phyloP scores from a whole-genome alignment of 1,284 basidiomycete species.

The Ustilago trichophora region DNA sequence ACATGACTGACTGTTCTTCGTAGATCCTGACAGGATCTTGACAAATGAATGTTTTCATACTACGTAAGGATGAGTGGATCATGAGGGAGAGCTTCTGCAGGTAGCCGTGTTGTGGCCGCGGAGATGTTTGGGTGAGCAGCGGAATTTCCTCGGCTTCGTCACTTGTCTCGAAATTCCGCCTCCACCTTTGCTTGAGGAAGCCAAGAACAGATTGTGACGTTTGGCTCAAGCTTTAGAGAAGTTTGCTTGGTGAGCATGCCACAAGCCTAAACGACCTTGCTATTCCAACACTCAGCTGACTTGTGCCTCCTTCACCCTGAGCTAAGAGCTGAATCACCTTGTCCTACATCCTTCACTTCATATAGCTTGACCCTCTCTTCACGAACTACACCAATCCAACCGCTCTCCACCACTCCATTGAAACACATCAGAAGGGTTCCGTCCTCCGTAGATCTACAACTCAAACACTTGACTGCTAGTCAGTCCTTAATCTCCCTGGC shows the following conservation, averaged over 20 bases:
- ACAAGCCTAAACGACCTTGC: background rate
- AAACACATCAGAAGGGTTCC: no score
- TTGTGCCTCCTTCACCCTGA: conserved; percentile 5
- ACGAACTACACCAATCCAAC: background rate
- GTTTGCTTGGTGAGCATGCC: conserved; percentile 8
- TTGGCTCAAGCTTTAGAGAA: background rate
- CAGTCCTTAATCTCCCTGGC: background rate
- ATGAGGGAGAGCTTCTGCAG: no score
- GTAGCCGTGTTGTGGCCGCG: no score
- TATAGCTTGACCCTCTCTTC: background rate
- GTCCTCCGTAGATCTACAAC: no score
- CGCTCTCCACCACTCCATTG: no score
- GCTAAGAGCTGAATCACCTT: conserved; percentile 14
- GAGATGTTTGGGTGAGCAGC: no score
- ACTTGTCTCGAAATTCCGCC: background rate
- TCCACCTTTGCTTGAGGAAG: conserved; percentile 9
- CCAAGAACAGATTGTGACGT: conserved; percentile 14
- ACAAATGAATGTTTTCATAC: no score
- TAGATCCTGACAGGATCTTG: no score
- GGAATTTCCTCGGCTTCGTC: no score
- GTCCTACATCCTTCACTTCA: background rate
- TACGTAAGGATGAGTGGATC: no score
- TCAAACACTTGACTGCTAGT: background rate
- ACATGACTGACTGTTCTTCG: no score
- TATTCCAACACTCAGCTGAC: background rate